Evolutionary conservation across 2,329 filamentous ascomycete species (phyloP).

Genomic region (Hymenotorrendiella dingleyae): DNA sequence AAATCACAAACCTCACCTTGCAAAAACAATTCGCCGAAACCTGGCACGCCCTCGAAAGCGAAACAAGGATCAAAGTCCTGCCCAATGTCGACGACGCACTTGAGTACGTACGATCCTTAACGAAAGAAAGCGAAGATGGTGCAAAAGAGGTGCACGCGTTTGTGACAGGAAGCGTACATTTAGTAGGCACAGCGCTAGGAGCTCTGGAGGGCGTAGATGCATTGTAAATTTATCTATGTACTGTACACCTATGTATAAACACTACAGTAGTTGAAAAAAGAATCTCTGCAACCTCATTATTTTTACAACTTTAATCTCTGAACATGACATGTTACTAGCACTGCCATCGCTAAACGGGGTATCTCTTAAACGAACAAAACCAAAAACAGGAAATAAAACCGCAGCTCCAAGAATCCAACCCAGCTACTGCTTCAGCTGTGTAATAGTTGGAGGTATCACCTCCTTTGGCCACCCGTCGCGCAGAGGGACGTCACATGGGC

Average conservation of each 20-base stretch:
- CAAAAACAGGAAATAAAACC: no score
- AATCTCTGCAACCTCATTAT: no score
- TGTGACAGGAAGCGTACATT: constrained; percentile 57
- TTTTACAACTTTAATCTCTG: no score
- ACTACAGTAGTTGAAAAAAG: not conserved
- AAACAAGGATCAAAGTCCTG: constrained; percentile 32
- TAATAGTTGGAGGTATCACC: no score
- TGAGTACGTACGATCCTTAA: constrained; percentile 22
- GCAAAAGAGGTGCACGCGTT: constrained; percentile 30
- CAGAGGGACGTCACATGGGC: no score
- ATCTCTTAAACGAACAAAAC: no score
- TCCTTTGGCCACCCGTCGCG: no score
- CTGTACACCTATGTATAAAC: not conserved
- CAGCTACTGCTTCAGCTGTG: no score
- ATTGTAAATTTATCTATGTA: not conserved
- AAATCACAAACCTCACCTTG: constrained; percentile 51
- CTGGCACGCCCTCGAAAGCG: constrained; percentile 15
- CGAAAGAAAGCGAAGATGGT: not conserved
- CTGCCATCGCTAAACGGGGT: no score
- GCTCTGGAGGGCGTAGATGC: constrained; percentile 49
- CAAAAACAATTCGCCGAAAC: constrained; percentile 51
- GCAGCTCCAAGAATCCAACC: no score
- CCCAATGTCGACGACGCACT: constrained; percentile 50
- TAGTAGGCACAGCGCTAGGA: constrained; percentile 65
- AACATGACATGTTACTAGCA: no score